Percentiles rank a stretch among this genome's conserved stretches.
phyloP scores from a whole-genome alignment of 148 eudicot species.

The Dysphania ambrosioides region DNA sequence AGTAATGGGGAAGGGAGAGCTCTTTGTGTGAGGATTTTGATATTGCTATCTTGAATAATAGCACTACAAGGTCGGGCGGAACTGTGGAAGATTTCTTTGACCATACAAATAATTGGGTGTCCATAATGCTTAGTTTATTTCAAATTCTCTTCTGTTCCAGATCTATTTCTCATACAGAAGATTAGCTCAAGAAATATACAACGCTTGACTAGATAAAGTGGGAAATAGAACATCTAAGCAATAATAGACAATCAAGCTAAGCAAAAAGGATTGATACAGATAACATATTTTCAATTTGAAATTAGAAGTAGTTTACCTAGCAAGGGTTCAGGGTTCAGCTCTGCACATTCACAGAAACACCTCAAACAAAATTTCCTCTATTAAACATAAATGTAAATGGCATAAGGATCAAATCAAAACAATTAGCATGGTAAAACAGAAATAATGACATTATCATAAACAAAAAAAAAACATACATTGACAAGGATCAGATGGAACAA shows the following conservation, averaged over 20 bases:
- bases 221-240: background rate
- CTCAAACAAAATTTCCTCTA: conserved; percentile 80
- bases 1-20: too few relatives aligned
- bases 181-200: too few relatives aligned
- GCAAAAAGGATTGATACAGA: background rate
- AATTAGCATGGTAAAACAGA: background rate
- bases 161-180: too few relatives aligned
- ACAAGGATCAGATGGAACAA: conserved; percentile 82
- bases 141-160: background rate
- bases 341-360: conserved; percentile 91
- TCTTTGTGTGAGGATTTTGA: background rate
- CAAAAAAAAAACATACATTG: conserved; percentile 46
- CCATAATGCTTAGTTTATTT: background rate
- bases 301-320: conserved; percentile 47
- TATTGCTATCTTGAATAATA: background rate
- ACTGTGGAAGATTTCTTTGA: background rate
- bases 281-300: background rate
- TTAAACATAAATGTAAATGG: conserved; percentile 8
- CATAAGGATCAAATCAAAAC: background rate
- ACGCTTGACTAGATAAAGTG: background rate
- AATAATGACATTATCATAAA: background rate
- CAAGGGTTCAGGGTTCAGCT: conserved; percentile 86
- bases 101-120: background rate
- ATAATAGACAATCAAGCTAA: background rate
- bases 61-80: background rate